Evolutionary conservation across 371 early-diverging fungal genomes (phyloP).

Genomic region (Spraguea lophii): DNA sequence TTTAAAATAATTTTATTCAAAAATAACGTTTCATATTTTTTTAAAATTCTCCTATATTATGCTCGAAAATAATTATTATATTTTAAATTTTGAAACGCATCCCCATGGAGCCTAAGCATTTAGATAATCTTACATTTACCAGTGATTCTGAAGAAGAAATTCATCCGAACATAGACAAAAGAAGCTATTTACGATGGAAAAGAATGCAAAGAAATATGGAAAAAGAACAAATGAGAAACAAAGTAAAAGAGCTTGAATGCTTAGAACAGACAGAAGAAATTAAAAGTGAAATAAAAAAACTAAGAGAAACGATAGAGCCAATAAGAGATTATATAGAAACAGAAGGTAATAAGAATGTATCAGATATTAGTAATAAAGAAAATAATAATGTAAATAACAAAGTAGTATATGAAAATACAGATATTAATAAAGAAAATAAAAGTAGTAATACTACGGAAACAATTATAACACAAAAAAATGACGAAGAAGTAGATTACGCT

Average conservation of each 20-base stretch:
- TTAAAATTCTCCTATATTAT: too few species aligned
- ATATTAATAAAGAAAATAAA: slow-evolving; percentile 3
- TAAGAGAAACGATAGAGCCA: not conserved
- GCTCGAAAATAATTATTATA: too few species aligned
- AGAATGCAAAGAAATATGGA: slow-evolving; percentile 10
- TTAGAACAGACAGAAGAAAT: not conserved
- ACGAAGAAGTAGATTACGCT: slow-evolving; percentile 14
- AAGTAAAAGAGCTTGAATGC: slow-evolving; percentile 6
- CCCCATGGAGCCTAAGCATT: not conserved
- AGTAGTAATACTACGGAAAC: slow-evolving; percentile 1
- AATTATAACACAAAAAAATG: too few species aligned
- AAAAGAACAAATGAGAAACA: slow-evolving; percentile 3
- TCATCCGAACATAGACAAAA: slow-evolving; percentile 40
- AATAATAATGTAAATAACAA: too few species aligned
- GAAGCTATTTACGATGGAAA: slow-evolving; percentile 22
- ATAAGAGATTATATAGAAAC: not conserved
- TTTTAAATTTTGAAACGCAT: too few species aligned
- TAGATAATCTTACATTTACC: not conserved
- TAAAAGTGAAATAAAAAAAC: not conserved
- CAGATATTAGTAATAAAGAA: not conserved
- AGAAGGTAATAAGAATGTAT: not conserved
- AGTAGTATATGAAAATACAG: too few species aligned
- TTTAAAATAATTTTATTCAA: too few species aligned
- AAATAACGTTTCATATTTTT: too few species aligned
- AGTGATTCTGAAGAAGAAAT: slow-evolving; percentile 1